Evolutionary conservation across 331 rosid species (phyloP), one percentile per base, ranked within the genome.

Genomic region (Erythrophleum ivorense): DNA sequence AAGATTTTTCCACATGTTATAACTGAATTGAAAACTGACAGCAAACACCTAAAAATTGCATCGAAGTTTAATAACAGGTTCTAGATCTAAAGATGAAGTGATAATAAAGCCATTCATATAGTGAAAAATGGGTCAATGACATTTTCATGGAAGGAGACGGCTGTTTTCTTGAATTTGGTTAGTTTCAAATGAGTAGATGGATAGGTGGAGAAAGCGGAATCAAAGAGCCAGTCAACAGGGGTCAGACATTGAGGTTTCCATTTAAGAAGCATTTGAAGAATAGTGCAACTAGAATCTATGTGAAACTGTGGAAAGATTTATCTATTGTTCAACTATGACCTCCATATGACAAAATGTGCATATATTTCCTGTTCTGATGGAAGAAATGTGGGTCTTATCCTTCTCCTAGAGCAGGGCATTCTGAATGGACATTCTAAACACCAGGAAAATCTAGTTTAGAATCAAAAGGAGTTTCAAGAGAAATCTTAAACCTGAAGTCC

Each of bases 401-500:
- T 31, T 13, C n/a, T 62, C 19, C 31, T 31, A 2, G 19, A 33
- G 43, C 8, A 31, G 43, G 43, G 9, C 9, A 33, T 62, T 60
- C 40, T 29, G 40, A 60, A 24, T 7, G 43, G 33, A 31, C n/a
- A 62, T 62, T 34, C 21, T 34, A 34, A 33, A 15, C 21, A 63
- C 70, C 45, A 14, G 48, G 76, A 52, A 43, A 84, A 57, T 58
- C 19, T 33, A 66, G 62, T 55, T n/a, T 12, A 41, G 40, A 66
- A 81, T 24, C 55, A 70, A 45, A 38, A 54, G 43, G 49, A 43
- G 11, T 70, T 45, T 46, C 19, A 21, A 21, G 57, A 70, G 50
- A 80, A 58, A 73, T 55, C 36, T 49, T 19, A 71, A 54, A 93
- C 98, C 95, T 94, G 97, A 80, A 94, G 98, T 80, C 98, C 98